A percentile compares a stretch with the other conserved stretches of the same genome.
These are phyloP conservation scores for Solanum arcanum DNA, from an alignment of 257 asterid genomes.

Conservation along the genomic window DNA sequence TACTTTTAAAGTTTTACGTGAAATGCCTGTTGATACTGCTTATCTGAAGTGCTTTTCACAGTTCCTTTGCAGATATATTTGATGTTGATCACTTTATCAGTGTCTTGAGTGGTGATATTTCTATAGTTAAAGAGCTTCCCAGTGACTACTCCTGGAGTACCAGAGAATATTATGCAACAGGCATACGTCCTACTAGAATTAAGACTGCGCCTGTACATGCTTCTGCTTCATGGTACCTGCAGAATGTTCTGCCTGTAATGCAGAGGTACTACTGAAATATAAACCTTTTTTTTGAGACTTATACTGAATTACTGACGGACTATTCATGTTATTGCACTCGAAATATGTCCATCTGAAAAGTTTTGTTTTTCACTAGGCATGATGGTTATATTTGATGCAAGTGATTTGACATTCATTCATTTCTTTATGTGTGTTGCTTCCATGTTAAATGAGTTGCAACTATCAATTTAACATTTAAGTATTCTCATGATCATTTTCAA, in stretches of 20 bases:
- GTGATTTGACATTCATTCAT: background rate
- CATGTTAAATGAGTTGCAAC: background rate
- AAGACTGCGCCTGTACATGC: conserved; percentile 41
- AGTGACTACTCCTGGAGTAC: conserved; percentile 31
- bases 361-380: background rate
- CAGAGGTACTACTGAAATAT: conserved; percentile 18
- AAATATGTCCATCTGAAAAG: background rate
- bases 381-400: background rate
- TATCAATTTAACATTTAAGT: background rate
- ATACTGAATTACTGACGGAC: background rate
- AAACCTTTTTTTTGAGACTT: background rate
- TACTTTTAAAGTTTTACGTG: background rate
- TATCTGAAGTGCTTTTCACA: background rate
- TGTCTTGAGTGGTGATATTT: conserved; percentile 16
- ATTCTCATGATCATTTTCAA: background rate
- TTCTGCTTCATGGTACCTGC: conserved; percentile 34
- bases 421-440: background rate
- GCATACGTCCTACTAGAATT: conserved; percentile 31
- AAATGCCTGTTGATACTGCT: background rate
- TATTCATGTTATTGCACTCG: background rate
- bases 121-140: conserved; percentile 27
- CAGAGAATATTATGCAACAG: conserved; percentile 40
- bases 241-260: conserved; percentile 31
- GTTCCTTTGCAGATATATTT: conserved; percentile 35
- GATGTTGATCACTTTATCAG: conserved; percentile 28